These are phyloP conservation scores for Amaranthus tricolor DNA, from an alignment of 179 eudicot species.

Conservation along the genomic window DNA sequence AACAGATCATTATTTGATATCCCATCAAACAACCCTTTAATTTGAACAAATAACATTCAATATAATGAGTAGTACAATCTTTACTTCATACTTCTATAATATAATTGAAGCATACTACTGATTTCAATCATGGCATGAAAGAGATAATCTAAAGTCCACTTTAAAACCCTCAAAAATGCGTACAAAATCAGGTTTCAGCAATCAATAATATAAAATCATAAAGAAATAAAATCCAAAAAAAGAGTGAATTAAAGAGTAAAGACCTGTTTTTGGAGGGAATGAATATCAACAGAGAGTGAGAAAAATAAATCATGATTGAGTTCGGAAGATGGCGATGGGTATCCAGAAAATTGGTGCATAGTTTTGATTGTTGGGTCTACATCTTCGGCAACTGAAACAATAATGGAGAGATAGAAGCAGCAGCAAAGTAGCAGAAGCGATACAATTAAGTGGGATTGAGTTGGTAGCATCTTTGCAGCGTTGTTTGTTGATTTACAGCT, in stretches of 20 bases:
- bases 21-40: too few relatives aligned
- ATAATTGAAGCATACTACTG: neutral
- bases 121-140: neutral
- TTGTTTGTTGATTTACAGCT: too few relatives aligned
- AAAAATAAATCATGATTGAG: slow-evolving; percentile 35
- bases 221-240: neutral
- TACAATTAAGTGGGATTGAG: neutral
- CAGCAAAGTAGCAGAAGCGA: slow-evolving; percentile 8
- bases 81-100: neutral
- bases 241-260: slow-evolving; percentile 13
- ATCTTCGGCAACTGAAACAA: slow-evolving; percentile 20
- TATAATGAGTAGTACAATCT: neutral
- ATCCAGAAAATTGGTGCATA: slow-evolving; percentile 88
- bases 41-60: too few relatives aligned
- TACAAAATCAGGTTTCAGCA: neutral
- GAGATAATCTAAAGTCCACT: neutral
- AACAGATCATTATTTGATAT: too few relatives aligned
- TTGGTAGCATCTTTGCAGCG: slow-evolving; percentile 17
- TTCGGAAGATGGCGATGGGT: slow-evolving; percentile 52
- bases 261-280: slow-evolving; percentile 64
- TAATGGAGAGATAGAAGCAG: slow-evolving; percentile 10
- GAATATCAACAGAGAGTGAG: slow-evolving; percentile 59
- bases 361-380: slow-evolving; percentile 60
- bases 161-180: slow-evolving; percentile 16
- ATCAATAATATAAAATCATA: neutral